These are phyloP conservation scores for Alnus glutinosa DNA, from an alignment of 306 rosid genomes.

Conservation along the genomic window DNA sequence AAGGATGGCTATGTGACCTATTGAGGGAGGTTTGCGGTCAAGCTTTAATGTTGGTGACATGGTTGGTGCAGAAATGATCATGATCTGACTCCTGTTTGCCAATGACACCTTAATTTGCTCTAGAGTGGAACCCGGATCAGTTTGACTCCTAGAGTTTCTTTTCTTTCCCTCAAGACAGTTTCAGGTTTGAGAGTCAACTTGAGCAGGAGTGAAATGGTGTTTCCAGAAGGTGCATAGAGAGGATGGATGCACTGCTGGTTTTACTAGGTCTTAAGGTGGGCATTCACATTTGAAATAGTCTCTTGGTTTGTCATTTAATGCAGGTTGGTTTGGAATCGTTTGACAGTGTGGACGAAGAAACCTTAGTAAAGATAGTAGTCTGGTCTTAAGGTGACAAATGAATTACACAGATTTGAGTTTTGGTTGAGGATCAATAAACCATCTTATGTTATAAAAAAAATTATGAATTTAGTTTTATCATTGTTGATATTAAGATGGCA, in stretches of 20 bases:
- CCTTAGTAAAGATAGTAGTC: background rate
- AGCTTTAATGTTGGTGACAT: background rate
- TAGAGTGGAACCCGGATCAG: too few species aligned
- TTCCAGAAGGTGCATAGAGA: background rate
- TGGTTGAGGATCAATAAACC: background rate
- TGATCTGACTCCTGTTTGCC: background rate
- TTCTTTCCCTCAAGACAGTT: background rate
- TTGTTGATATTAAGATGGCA: background rate
- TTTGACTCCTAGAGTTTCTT: too few species aligned
- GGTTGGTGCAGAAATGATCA: background rate
- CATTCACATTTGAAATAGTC: too few species aligned
- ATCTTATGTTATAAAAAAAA: background rate
- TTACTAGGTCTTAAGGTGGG: background rate
- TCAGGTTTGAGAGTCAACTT: background rate
- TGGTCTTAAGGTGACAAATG: background rate
- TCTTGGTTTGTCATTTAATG: background rate
- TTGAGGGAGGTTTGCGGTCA: background rate
- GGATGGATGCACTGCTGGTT: background rate
- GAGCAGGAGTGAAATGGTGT: background rate
- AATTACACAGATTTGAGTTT: background rate
- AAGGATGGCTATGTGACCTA: background rate
- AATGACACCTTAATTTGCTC: too few species aligned
- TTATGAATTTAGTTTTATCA: background rate
- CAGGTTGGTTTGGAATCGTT: background rate
- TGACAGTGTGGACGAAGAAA: background rate